Conservation (phyloP, 441 rosid genomes). For the Corymbia citriodora region DNA sequence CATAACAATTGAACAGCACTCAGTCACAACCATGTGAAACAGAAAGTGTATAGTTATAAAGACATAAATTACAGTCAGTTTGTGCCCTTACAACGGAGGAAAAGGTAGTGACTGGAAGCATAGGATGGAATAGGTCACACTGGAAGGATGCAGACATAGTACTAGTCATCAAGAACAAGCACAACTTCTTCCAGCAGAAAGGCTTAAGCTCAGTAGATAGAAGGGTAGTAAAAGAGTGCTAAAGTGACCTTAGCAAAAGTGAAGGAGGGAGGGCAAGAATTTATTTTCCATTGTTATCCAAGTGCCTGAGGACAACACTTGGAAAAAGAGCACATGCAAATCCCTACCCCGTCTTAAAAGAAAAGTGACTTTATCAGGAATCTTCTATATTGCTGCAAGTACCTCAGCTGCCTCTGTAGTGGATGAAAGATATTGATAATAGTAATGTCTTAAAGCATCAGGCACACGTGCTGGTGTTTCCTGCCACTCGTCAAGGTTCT, state of each 20-base stretch:
- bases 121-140: background rate
- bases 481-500: slow-evolving; percentile 85
- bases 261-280: background rate
- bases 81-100: background rate
- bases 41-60: background rate
- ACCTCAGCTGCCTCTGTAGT: slow-evolving; percentile 97
- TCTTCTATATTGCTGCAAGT: slow-evolving; percentile 4
- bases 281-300: background rate
- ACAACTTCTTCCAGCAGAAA: background rate
- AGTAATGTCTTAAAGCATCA: slow-evolving; percentile 93
- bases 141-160: background rate
- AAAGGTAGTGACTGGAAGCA: background rate
- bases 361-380: background rate
- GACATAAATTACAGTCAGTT: background rate
- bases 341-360: background rate
- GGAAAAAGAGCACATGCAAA: background rate
- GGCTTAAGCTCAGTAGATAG: background rate
- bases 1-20: background rate
- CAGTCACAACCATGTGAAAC: background rate
- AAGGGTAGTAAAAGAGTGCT: background rate
- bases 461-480: slow-evolving; percentile 76
- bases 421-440: slow-evolving; percentile 94
- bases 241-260: background rate
- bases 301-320: background rate
- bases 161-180: background rate